A percentile compares a stretch with the other conserved stretches of the same genome.
Conservation (phyloP, 768 basidiomycete genomes). For the Gymnopilus junonius region DNA sequence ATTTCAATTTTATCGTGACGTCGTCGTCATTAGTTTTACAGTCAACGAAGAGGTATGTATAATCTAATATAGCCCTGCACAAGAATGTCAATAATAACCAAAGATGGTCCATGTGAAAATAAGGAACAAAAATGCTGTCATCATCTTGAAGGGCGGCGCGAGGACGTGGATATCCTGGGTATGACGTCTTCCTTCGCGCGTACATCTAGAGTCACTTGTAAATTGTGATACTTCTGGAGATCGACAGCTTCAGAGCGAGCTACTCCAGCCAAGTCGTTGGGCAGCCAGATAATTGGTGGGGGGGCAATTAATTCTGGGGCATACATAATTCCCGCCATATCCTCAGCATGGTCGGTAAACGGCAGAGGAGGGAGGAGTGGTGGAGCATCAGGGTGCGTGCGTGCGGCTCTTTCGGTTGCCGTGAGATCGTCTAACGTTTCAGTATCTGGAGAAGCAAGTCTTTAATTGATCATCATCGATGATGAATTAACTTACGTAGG, state of each 20-base stretch:
- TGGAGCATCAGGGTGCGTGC: conserved; percentile 79
- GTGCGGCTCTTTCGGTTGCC: conserved; percentile 77
- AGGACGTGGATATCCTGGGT: conserved; percentile 38
- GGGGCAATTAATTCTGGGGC: conserved; percentile 83
- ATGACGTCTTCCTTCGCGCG: conserved; percentile 56
- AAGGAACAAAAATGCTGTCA: conserved; percentile 5
- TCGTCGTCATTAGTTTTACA: conserved; percentile 5
- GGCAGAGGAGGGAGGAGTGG: conserved; percentile 70
- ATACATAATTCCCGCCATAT: conserved; percentile 79
- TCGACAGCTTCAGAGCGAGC: conserved; percentile 78
- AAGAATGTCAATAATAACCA: conserved; percentile 4
- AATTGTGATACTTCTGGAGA: conserved; percentile 72
- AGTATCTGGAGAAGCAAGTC: conserved; percentile 47
- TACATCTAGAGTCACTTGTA: conserved; percentile 74
- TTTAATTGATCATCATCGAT: conserved; percentile 10
- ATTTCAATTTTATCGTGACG: conserved; percentile 6
- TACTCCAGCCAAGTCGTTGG: conserved; percentile 75
- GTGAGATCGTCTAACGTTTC: conserved; percentile 83
- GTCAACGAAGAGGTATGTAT: background rate
- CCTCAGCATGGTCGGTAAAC: conserved; percentile 77
- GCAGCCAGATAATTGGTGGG: conserved; percentile 83
- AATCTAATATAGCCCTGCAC: background rate
- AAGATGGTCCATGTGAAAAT: conserved; percentile 6
- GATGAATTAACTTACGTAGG: conserved; percentile 53
- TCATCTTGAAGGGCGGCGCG: conserved; percentile 33